Evolutionary conservation across 225 moss, liverwort and hornwort species (phyloP).

Genomic region (Marchantia paleacea): DNA sequence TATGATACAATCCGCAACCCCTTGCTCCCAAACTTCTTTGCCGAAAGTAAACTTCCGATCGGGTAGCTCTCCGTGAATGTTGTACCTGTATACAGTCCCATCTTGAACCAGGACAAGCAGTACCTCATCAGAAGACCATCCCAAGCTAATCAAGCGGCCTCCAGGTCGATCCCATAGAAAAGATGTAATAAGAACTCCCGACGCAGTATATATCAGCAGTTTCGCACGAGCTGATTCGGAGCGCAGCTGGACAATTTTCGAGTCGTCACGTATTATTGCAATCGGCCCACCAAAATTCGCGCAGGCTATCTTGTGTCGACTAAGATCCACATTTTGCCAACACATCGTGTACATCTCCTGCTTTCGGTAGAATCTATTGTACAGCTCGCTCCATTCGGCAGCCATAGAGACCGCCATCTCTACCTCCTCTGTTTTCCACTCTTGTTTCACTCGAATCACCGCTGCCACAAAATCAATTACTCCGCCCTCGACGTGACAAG

Average conservation of each 20-base stretch:
- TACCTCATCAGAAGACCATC: conserved; percentile 92
- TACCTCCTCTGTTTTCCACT: neutral
- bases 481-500: neutral
- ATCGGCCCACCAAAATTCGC: conserved; percentile 85
- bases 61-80: conserved; percentile 79
- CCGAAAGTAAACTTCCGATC: conserved; percentile 73
- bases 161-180: conserved; percentile 90
- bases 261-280: conserved; percentile 94
- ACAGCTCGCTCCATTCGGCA: conserved; percentile 82
- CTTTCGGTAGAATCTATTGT: conserved; percentile 86
- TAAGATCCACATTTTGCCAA: conserved; percentile 79
- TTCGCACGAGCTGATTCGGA: conserved; percentile 91
- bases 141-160: conserved; percentile 70
- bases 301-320: conserved; percentile 87
- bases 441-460: neutral
- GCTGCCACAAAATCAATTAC: neutral
- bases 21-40: conserved; percentile 88
- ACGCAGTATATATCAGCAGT: conserved; percentile 72
- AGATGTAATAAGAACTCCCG: conserved; percentile 69
- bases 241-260: conserved; percentile 95
- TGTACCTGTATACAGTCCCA: conserved; percentile 85
- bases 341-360: conserved; percentile 94
- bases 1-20: conserved; percentile 79
- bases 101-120: conserved; percentile 86
- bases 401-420: conserved; percentile 78